Conservation (phyloP, 345 rosid species). For the Eutrema yunnanense region DNA sequence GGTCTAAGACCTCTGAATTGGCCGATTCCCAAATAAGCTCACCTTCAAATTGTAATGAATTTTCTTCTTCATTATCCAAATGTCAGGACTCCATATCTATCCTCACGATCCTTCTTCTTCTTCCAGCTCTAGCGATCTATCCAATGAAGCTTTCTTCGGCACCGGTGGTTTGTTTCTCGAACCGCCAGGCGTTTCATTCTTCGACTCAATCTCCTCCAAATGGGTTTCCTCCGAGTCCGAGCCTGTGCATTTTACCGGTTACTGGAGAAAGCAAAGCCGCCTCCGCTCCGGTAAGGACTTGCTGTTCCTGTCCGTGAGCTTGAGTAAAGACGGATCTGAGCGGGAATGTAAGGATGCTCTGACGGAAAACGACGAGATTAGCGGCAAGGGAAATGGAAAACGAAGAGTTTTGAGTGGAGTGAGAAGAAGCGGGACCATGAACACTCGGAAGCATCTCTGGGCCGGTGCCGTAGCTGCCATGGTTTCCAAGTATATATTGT, state of each 20-base stretch:
- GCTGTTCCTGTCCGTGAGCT: conserved; percentile 46
- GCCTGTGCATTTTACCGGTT: conserved; percentile 6
- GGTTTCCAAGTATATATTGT: conserved; percentile 61
- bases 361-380: conserved; percentile 24
- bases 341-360: conserved; percentile 19
- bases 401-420: conserved; percentile 16
- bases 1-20: not conserved
- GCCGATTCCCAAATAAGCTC: not conserved
- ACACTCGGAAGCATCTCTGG: conserved; percentile 78
- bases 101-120: conserved; percentile 28
- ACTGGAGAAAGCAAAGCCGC: conserved; percentile 14
- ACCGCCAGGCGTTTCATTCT: conserved; percentile 32
- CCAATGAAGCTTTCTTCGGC: conserved; percentile 27
- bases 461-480: conserved; percentile 90
- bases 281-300: conserved; percentile 8
- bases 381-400: conserved; percentile 21
- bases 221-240: conserved; percentile 11
- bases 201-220: conserved; percentile 35
- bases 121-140: not conserved
- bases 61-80: conserved; percentile 20
- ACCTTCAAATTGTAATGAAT: not conserved
- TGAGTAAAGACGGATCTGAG: conserved; percentile 34
- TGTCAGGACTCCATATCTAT: conserved; percentile 25
- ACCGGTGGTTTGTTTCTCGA: conserved; percentile 65
- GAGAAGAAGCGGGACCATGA: conserved; percentile 46